Conservation (phyloP, 129 eudicot genomes). For the Tanacetum coccineum region DNA sequence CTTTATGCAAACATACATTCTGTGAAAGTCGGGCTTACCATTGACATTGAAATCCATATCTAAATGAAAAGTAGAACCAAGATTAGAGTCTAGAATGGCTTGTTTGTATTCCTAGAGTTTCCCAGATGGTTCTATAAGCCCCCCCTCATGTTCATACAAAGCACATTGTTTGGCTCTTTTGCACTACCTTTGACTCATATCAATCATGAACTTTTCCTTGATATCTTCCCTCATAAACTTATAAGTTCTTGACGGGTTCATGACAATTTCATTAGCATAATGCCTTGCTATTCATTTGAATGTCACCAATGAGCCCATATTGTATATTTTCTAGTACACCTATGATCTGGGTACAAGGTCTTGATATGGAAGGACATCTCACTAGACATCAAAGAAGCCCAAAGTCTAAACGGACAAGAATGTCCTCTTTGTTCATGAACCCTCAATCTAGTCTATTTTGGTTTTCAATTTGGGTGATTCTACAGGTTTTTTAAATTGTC, state of each 20-base stretch:
- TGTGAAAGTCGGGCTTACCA: neutral
- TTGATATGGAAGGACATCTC: neutral
- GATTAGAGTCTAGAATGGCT: too few relatives aligned
- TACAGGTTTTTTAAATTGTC: too few relatives aligned
- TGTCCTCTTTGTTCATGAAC: too few relatives aligned
- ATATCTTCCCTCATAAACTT: too few relatives aligned
- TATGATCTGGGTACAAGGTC: neutral
- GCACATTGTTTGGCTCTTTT: too few relatives aligned
- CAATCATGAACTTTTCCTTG: too few relatives aligned
- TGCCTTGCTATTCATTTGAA: too few relatives aligned
- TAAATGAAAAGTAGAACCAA: neutral
- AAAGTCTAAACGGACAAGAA: constrained; percentile 10
- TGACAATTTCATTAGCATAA: too few relatives aligned
- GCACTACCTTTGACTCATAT: too few relatives aligned
- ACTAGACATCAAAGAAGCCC: neutral
- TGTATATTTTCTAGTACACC: neutral
- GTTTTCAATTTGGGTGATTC: neutral
- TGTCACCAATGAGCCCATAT: neutral
- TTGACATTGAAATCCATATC: neutral
- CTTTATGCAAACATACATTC: neutral
- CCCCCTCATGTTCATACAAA: neutral
- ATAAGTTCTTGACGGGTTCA: too few relatives aligned
- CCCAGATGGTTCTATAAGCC: neutral
- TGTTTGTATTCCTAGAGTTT: neutral
- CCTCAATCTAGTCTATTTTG: too few relatives aligned